Conservation (phyloP, 2,329 filamentous ascomycete genomes). For the Cyphellophora attinorum region DNA sequence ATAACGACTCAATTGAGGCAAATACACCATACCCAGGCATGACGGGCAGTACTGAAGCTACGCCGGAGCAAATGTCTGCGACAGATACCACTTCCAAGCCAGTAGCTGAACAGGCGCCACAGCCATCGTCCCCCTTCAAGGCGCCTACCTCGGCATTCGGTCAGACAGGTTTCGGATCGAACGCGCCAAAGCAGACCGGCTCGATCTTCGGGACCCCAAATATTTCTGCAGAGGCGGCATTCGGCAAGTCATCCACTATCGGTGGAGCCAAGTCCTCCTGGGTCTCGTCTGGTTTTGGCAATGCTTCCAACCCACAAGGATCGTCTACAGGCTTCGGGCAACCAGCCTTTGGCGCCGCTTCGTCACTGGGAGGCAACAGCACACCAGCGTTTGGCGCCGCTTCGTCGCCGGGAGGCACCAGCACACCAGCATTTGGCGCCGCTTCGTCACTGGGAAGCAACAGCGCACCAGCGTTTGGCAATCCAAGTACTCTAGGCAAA, state of each 20-base stretch:
- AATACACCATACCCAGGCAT: slow-evolving; percentile 66
- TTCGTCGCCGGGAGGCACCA: slow-evolving; percentile 17
- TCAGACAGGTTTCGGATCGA: slow-evolving; percentile 12
- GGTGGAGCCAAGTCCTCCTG: slow-evolving; percentile 19
- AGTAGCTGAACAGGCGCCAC: slow-evolving; percentile 7
- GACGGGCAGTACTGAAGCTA: slow-evolving; percentile 18
- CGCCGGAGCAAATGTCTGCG: slow-evolving; percentile 1
- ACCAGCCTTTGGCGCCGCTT: slow-evolving; percentile 26
- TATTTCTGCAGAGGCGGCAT: slow-evolving; percentile 7
- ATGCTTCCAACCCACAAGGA: slow-evolving; percentile 3
- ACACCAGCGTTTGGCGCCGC: slow-evolving; percentile 26
- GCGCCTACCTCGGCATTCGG: slow-evolving; percentile 6
- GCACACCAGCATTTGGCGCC: slow-evolving; percentile 25
- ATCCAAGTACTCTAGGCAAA: slow-evolving; percentile 24
- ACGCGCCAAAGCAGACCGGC: slow-evolving; percentile 27
- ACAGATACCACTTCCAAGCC: slow-evolving; percentile 2
- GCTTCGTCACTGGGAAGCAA: slow-evolving; percentile 19
- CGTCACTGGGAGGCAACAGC: slow-evolving; percentile 16
- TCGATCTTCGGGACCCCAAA: slow-evolving; percentile 11
- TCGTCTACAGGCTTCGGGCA: slow-evolving; percentile 11
- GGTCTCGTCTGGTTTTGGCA: slow-evolving; percentile 18
- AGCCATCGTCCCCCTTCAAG: background rate
- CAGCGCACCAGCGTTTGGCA: slow-evolving; percentile 24
- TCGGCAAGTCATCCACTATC: slow-evolving; percentile 21
- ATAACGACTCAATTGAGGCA: slow-evolving; percentile 72